phyloP scores from a whole-genome alignment of 1,284 basidiomycete species.

The Pascua sp. region DNA sequence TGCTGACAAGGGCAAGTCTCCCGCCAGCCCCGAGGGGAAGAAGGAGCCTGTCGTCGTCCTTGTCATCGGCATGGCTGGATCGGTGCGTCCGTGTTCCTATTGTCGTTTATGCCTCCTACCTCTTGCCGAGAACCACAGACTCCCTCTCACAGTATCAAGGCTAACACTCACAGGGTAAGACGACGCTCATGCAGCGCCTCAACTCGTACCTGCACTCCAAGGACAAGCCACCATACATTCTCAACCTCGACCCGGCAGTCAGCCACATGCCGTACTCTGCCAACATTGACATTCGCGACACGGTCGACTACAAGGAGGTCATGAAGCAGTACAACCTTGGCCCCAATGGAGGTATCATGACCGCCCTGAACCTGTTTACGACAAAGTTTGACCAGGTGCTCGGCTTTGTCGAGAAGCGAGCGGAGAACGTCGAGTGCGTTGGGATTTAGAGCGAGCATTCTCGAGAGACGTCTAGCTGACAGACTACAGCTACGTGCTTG shows the following conservation, averaged over 20 bases:
- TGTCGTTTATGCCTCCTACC: background rate
- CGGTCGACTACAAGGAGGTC: slow-evolving; percentile 93
- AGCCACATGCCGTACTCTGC: slow-evolving; percentile 84
- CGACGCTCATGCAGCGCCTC: slow-evolving; percentile 90
- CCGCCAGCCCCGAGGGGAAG: slow-evolving; percentile 18
- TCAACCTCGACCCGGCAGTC: slow-evolving; percentile 97
- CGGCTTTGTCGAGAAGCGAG: slow-evolving; percentile 83
- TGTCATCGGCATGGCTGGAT: slow-evolving; percentile 60
- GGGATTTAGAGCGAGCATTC: too few species aligned
- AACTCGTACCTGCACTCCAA: slow-evolving; percentile 75
- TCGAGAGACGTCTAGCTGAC: background rate
- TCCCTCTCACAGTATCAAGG: background rate
- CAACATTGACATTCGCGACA: slow-evolving; percentile 97
- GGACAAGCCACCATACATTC: slow-evolving; percentile 75
- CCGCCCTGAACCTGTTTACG: slow-evolving; percentile 94
- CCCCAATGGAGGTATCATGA: slow-evolving; percentile 96
- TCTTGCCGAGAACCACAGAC: too few species aligned
- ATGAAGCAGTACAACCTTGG: slow-evolving; percentile 99
- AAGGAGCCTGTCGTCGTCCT: slow-evolving; percentile 74
- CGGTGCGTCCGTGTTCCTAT: slow-evolving; percentile 34
- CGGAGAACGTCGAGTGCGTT: slow-evolving; percentile 77
- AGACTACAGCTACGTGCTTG: slow-evolving; percentile 77
- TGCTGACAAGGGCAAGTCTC: background rate
- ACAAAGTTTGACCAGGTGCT: slow-evolving; percentile 99
- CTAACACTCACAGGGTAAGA: slow-evolving; percentile 74